phyloP scores from a whole-genome alignment of 2,329 filamentous ascomycete species.

The Sporothrix pallida region DNA sequence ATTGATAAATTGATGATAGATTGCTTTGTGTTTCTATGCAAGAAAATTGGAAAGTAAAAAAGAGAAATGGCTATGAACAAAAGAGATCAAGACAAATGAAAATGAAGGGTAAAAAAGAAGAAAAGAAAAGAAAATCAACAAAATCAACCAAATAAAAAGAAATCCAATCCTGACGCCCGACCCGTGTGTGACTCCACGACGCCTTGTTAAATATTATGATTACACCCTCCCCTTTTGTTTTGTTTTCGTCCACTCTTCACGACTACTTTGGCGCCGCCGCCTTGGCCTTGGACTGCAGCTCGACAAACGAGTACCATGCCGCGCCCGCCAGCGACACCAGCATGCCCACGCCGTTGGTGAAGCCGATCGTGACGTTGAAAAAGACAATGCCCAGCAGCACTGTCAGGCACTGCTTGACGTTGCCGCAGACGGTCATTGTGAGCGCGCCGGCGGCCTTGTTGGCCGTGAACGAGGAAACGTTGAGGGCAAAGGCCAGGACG shows the following conservation, averaged over 20 bases:
- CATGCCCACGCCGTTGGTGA: conserved; percentile 63
- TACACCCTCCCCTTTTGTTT: not conserved
- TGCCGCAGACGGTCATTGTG: conserved; percentile 65
- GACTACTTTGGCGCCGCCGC: conserved; percentile 11
- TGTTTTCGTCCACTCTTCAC: no score
- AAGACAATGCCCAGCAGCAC: conserved; percentile 60
- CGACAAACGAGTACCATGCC: conserved; percentile 63
- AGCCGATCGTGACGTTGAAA: conserved; percentile 57
- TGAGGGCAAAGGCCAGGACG: conserved; percentile 60
- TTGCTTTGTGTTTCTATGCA: not conserved
- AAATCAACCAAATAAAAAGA: not conserved
- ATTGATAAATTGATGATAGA: not conserved
- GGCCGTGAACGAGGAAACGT: conserved; percentile 62
- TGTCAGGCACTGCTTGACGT: conserved; percentile 64
- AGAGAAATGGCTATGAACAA: not conserved
- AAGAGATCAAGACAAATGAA: not conserved
- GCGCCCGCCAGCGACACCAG: conserved; percentile 60
- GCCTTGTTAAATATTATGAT: not conserved
- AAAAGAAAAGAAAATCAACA: not conserved
- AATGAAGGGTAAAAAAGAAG: conserved; percentile 12
- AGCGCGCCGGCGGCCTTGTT: conserved; percentile 64
- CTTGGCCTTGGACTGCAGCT: conserved; percentile 47
- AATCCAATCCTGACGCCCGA: not conserved
- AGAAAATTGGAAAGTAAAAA: not conserved
- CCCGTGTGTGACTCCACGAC: conserved; percentile 3